phyloP scores from a whole-genome alignment of 768 basidiomycete species.

The Gloeophyllum trabeum region DNA sequence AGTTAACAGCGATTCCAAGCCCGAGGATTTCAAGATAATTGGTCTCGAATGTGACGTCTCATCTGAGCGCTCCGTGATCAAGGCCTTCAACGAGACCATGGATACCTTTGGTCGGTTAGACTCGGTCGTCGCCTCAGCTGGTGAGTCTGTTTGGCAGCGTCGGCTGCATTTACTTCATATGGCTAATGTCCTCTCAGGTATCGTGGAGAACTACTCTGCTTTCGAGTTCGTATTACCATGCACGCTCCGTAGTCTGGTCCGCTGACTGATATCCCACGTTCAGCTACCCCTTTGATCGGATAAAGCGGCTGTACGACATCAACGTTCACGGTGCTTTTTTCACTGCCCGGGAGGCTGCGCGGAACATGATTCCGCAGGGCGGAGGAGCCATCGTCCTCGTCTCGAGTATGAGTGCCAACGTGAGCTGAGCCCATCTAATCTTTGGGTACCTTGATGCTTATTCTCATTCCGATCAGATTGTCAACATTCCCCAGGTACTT shows the following conservation, averaged over 20 bases:
- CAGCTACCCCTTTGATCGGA: slow-evolving; percentile 80
- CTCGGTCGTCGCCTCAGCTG: slow-evolving; percentile 82
- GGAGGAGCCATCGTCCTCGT: slow-evolving; percentile 80
- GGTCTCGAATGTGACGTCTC: slow-evolving; percentile 86
- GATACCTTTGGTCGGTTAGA: slow-evolving; percentile 66
- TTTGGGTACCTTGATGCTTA: slow-evolving; percentile 7
- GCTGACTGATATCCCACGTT: slow-evolving; percentile 6
- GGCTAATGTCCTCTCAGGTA: slow-evolving; percentile 32
- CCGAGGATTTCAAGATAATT: slow-evolving; percentile 50
- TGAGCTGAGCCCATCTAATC: slow-evolving; percentile 25
- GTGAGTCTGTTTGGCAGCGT: slow-evolving; percentile 24
- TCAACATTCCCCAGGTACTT: slow-evolving; percentile 77
- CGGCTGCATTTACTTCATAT: background rate
- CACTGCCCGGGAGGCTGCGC: slow-evolving; percentile 93
- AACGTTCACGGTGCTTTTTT: slow-evolving; percentile 93
- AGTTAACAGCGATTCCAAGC: slow-evolving; percentile 44
- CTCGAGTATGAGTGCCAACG: slow-evolving; percentile 85
- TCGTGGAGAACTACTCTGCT: slow-evolving; percentile 82
- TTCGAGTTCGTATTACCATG: slow-evolving; percentile 45
- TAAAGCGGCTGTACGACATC: slow-evolving; percentile 79
- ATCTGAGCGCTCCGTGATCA: slow-evolving; percentile 67
- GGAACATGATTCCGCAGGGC: slow-evolving; percentile 76
- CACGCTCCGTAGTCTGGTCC: background rate
- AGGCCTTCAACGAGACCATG: slow-evolving; percentile 53
- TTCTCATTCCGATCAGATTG: slow-evolving; percentile 36